Base-by-base conservation (phyloP, 768 basidiomycete species). In the Serendipita indica region DNA sequence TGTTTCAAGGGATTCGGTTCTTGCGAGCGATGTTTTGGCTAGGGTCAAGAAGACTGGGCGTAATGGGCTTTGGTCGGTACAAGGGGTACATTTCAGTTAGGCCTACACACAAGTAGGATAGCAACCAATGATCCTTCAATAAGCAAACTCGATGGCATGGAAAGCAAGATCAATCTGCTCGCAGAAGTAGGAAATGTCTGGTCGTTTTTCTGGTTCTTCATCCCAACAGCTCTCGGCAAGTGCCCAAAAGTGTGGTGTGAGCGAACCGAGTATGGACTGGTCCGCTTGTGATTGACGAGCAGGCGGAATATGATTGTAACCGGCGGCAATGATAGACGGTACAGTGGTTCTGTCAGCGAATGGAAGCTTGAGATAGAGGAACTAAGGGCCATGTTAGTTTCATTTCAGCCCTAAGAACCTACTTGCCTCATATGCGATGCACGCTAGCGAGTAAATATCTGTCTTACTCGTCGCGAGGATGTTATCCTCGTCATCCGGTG, bases 391-490 rank as follows among this genome's bases (percentile, higher is more conserved):
- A n/a, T 37, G n/a, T 37, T 37, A n/a, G 35, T n/a, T 37, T 37
- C 35, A n/a, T n/a, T 37, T 10, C n/a, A 37, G 35, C n/a, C 35
- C 10, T 37, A 37, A 5, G 41, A 43, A 43, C 18, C 1, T n/a
- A 27, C 10, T 4, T 54, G 32, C 49, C 49, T 54, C 49, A 27
- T 54, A 54, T 7, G 49, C 49, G 30, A 54, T 54, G 22, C 49
- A 54, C 16, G 49, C 49, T 7, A 54, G 49, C n/a, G 49, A 54
- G 32, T 54, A 54, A 12, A 54, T 54, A 30, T 54, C 49, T 18
- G 49, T 54, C 32, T 54, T 18, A 7, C 22, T 54, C 10, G 49
- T 28, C n/a, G 49, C 49, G 10, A 27, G 10, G n/a, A 54, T 33
- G 16, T 28, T 10, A 2, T 54, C 49, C 1, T 54, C 49, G 32